These are phyloP conservation scores for Fusarium sp. DNA, from an alignment of 2,329 filamentous ascomycete genomes.

Conservation along the genomic window DNA sequence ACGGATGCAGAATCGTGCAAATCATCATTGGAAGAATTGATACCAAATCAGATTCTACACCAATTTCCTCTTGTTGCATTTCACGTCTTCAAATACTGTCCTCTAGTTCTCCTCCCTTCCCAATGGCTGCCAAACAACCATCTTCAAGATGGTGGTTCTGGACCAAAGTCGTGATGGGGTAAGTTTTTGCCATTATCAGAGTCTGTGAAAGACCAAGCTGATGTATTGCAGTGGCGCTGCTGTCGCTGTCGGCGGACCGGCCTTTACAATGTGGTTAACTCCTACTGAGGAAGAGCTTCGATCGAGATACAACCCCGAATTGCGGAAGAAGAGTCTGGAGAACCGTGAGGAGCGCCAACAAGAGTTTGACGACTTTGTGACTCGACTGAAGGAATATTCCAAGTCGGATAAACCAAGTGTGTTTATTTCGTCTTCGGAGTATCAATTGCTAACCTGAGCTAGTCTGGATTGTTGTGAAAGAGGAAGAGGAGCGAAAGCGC, in stretches of 20 bases:
- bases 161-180: constrained; percentile 78
- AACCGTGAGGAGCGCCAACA: constrained; percentile 77
- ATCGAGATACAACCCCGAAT: constrained; percentile 90
- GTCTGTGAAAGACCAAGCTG: constrained; percentile 8
- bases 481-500: constrained; percentile 56
- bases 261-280: constrained; percentile 79
- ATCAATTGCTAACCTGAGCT: constrained; percentile 17
- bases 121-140: constrained; percentile 55
- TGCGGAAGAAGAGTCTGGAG: constrained; percentile 89
- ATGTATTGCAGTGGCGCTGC: constrained; percentile 67
- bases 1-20: constrained; percentile 43
- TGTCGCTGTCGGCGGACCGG: constrained; percentile 85
- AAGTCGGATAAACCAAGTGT: constrained; percentile 92
- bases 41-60: background rate
- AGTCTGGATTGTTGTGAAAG: constrained; percentile 64
- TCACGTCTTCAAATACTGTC: background rate
- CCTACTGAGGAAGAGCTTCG: constrained; percentile 94
- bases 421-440: constrained; percentile 44
- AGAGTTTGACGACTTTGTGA: constrained; percentile 91
- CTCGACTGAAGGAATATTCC: constrained; percentile 83
- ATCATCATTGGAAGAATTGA: constrained; percentile 41
- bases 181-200: constrained; percentile 48
- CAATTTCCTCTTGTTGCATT: background rate
- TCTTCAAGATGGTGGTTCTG: constrained; percentile 63
- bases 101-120: background rate